Conservation (phyloP, 1,284 basidiomycete species). For the Ceratobasidium sp. region DNA sequence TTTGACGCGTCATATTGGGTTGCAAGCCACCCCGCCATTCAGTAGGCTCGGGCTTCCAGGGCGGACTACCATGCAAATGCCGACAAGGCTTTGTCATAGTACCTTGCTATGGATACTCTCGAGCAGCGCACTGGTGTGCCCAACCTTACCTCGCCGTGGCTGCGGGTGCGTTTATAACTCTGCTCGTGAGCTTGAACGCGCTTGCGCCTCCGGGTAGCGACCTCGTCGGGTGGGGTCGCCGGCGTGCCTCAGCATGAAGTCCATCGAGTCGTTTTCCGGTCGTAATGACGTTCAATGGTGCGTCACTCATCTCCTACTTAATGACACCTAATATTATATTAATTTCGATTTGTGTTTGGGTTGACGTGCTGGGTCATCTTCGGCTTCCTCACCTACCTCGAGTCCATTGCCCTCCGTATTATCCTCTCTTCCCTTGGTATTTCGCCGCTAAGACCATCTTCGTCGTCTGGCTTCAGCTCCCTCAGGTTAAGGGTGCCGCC, state of each 20-base stretch:
- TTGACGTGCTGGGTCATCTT: slow-evolving; percentile 90
- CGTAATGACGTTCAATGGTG: slow-evolving; percentile 85
- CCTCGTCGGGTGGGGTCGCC: slow-evolving; percentile 86
- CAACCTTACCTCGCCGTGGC: slow-evolving; percentile 91
- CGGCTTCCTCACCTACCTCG: slow-evolving; percentile 86
- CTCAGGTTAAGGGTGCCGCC: slow-evolving; percentile 61
- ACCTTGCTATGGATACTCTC: slow-evolving; percentile 82
- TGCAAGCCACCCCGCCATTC: slow-evolving; percentile 84
- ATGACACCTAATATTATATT: neutral
- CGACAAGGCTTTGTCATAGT: slow-evolving; percentile 96
- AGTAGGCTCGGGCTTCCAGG: slow-evolving; percentile 81
- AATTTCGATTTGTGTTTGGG: neutral
- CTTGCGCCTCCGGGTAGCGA: slow-evolving; percentile 85
- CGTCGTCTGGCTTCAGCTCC: slow-evolving; percentile 87
- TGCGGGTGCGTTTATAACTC: slow-evolving; percentile 67
- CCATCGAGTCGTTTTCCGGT: slow-evolving; percentile 76
- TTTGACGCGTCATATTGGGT: slow-evolving; percentile 53
- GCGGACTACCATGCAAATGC: slow-evolving; percentile 82
- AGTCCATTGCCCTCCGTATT: slow-evolving; percentile 76
- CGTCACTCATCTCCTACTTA: neutral
- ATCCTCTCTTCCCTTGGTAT: slow-evolving; percentile 87
- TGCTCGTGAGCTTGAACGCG: slow-evolving; percentile 84
- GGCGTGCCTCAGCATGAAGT: slow-evolving; percentile 86
- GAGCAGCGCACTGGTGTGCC: slow-evolving; percentile 93
- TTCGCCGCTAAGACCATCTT: slow-evolving; percentile 90